Percentiles rank a stretch among this genome's conserved stretches.
Conservation (phyloP, 345 rosid species). For the Tarenaya hassleriana region DNA sequence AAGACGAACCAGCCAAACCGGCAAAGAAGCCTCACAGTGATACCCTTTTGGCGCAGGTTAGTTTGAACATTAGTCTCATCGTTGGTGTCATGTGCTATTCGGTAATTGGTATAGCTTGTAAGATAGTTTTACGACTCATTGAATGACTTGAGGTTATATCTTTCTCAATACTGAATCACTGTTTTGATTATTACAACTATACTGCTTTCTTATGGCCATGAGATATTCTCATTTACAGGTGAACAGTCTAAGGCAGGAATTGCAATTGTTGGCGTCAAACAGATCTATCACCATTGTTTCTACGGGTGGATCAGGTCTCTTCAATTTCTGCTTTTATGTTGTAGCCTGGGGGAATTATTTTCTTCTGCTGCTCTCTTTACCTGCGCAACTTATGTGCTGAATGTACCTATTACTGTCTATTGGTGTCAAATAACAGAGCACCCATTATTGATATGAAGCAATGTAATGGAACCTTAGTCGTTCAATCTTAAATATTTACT, state of each 20-base stretch:
- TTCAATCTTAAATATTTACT: background rate
- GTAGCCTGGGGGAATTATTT: slow-evolving; percentile 1
- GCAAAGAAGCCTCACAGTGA: slow-evolving; percentile 53
- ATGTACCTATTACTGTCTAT: background rate
- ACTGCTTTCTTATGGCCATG: slow-evolving; percentile 3
- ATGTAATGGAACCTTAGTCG: background rate
- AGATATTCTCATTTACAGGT: slow-evolving; percentile 44
- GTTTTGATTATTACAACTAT: slow-evolving; percentile 1
- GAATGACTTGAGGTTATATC: background rate
- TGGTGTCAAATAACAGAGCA: background rate
- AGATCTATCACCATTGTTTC: slow-evolving; percentile 70
- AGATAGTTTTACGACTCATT: background rate
- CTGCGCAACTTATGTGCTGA: background rate
- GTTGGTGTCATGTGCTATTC: background rate
- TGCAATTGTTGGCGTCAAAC: slow-evolving; percentile 48
- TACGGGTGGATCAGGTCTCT: slow-evolving; percentile 56
- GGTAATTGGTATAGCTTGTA: background rate
- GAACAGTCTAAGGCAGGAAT: slow-evolving; percentile 59
- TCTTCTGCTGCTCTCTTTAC: slow-evolving; percentile 5
- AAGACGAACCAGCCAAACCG: slow-evolving; percentile 46
- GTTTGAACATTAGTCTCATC: slow-evolving; percentile 8
- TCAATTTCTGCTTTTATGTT: background rate
- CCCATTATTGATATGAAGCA: slow-evolving; percentile 11
- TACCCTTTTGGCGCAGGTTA: slow-evolving; percentile 73
- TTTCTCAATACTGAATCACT: background rate